phyloP scores from a whole-genome alignment of 768 basidiomycete species.

The Cytidiella melzeri region DNA sequence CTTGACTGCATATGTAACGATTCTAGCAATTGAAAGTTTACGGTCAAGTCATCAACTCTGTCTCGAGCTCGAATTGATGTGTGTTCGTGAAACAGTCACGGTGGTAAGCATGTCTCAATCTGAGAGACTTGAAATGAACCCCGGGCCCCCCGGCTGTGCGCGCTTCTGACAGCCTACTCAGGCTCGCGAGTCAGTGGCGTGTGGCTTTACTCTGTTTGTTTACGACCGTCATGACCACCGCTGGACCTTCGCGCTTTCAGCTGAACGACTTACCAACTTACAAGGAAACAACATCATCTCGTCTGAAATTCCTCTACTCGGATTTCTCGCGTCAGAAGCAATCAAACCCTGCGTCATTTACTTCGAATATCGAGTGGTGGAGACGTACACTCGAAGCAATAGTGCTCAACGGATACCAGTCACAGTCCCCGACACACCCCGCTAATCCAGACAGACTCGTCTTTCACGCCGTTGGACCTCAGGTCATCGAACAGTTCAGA shows the following conservation, averaged over 20 bases:
- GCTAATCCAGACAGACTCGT: slow-evolving; percentile 44
- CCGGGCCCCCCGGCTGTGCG: too few relatives aligned
- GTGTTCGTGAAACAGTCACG: too few relatives aligned
- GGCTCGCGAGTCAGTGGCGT: too few relatives aligned
- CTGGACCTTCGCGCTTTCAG: slow-evolving; percentile 9
- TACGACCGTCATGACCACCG: slow-evolving; percentile 14
- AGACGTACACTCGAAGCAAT: slow-evolving; percentile 54
- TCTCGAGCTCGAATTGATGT: too few relatives aligned
- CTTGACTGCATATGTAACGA: too few relatives aligned
- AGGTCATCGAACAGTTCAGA: slow-evolving; percentile 52
- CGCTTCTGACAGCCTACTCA: too few relatives aligned
- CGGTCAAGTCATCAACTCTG: too few relatives aligned
- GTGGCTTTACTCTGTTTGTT: too few relatives aligned
- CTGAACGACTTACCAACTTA: slow-evolving; percentile 39
- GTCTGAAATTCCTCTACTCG: slow-evolving; percentile 79
- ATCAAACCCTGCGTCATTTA: slow-evolving; percentile 78
- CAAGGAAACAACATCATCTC: slow-evolving; percentile 37
- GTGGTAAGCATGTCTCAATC: too few relatives aligned
- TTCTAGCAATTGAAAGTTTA: too few relatives aligned
- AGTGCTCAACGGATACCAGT: slow-evolving; percentile 53
- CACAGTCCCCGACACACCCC: slow-evolving; percentile 10
- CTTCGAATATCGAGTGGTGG: slow-evolving; percentile 89
- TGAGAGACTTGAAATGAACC: too few relatives aligned
- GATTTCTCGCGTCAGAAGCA: slow-evolving; percentile 80
- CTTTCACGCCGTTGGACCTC: slow-evolving; percentile 44